Conservation (phyloP, 2,329 filamentous ascomycete genomes). For the Leptographium radiaticola region DNA sequence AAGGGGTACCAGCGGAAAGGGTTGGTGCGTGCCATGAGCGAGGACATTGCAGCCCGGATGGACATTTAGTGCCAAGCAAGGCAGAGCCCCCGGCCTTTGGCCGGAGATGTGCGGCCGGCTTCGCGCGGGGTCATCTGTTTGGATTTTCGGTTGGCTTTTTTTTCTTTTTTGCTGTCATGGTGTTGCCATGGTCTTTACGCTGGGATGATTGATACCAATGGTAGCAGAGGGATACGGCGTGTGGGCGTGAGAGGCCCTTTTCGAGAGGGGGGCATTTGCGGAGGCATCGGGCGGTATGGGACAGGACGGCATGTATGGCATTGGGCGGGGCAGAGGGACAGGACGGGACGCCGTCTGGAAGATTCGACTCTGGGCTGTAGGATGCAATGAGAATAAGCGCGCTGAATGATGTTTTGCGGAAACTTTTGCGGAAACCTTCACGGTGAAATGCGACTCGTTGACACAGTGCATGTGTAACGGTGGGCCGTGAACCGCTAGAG, state of each 20-base stretch:
- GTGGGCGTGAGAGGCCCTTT: not conserved
- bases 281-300: not conserved
- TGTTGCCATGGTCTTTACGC: too few species aligned
- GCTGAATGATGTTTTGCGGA: too few species aligned
- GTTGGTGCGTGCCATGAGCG: slow-evolving; percentile 43
- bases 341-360: not conserved
- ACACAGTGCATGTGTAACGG: too few species aligned
- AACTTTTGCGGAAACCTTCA: too few species aligned
- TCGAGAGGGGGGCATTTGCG: not conserved
- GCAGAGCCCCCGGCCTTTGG: too few species aligned
- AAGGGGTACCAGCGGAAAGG: slow-evolving; percentile 25
- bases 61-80: slow-evolving; percentile 34
- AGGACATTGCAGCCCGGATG: slow-evolving; percentile 50
- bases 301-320: not conserved
- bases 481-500: too few species aligned
- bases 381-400: too few species aligned
- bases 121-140: too few species aligned
- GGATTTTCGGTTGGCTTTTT: not conserved
- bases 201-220: not conserved
- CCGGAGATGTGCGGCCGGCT: too few species aligned
- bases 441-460: too few species aligned
- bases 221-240: not conserved
- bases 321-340: not conserved
- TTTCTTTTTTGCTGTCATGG: not conserved
- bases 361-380: not conserved